Evolutionary conservation across 306 rosid species (phyloP).

Genomic region (Cicer pinnatifidum): DNA sequence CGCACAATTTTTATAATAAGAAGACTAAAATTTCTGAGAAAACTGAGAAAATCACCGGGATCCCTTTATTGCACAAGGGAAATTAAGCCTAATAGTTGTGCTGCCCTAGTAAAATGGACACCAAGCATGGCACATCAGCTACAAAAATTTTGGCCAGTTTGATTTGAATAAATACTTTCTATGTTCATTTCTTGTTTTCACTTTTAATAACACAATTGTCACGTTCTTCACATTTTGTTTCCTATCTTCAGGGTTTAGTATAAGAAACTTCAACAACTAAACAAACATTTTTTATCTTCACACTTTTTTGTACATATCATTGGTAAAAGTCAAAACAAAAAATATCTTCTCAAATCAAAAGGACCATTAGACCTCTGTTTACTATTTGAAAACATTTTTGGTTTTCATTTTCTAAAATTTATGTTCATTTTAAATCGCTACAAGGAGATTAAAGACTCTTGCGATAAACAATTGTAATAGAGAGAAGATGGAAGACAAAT

Average conservation of each 20-base stretch:
- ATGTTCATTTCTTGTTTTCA: not conserved
- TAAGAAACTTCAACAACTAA: not conserved
- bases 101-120: conserved; percentile 3
- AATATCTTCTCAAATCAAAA: not conserved
- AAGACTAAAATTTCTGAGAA: not conserved
- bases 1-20: not conserved
- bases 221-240: not conserved
- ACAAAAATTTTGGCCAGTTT: not conserved
- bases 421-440: no score
- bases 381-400: no score
- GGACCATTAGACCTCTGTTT: no score
- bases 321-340: not conserved
- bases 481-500: no score
- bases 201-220: not conserved
- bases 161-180: not conserved
- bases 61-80: not conserved
- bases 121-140: conserved; percentile 18
- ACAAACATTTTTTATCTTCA: not conserved
- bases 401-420: no score
- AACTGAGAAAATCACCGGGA: not conserved
- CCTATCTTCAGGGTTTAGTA: not conserved
- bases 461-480: not conserved
- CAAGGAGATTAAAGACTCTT: not conserved
- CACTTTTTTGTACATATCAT: not conserved
- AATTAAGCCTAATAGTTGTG: not conserved